These are phyloP conservation scores for Trichosporon ovoides DNA, from an alignment of 1,284 basidiomycete genomes.

Conservation along the genomic window DNA sequence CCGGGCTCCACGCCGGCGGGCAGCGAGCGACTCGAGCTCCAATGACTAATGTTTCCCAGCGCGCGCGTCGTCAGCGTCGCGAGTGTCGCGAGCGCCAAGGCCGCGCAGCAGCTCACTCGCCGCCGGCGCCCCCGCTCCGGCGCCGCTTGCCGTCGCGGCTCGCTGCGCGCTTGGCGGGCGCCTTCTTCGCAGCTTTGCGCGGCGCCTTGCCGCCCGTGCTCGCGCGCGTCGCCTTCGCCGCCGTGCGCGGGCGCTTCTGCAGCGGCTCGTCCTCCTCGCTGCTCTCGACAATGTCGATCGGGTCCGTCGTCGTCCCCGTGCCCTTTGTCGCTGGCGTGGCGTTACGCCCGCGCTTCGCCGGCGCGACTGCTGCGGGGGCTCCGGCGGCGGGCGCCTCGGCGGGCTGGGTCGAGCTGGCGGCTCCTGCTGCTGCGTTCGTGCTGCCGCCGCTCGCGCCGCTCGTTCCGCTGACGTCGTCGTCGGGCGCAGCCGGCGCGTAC, in stretches of 20 bases:
- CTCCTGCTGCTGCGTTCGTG: neutral
- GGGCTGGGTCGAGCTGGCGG: too few relatives aligned
- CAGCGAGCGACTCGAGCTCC: too few relatives aligned
- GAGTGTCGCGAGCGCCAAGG: too few relatives aligned
- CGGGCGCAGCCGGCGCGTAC: constrained; percentile 19
- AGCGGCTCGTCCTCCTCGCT: constrained; percentile 22
- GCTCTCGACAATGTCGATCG: constrained; percentile 37
- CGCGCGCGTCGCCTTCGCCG: constrained; percentile 17
- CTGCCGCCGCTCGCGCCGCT: neutral
- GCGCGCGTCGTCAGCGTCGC: too few relatives aligned
- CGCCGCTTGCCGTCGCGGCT: neutral
- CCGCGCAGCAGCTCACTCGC: neutral
- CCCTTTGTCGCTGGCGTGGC: constrained; percentile 11
- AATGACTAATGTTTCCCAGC: too few relatives aligned
- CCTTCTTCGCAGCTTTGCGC: constrained; percentile 10
- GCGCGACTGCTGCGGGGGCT: constrained; percentile 11
- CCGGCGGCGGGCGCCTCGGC: constrained; percentile 14
- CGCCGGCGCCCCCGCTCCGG: neutral
- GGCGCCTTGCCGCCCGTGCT: constrained; percentile 23
- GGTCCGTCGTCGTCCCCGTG: constrained; percentile 31
- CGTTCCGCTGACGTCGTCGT: neutral
- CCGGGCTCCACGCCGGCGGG: too few relatives aligned
- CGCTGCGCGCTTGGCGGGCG: neutral
- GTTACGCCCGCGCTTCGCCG: constrained; percentile 7
- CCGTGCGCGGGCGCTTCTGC: constrained; percentile 21